A percentile compares a stretch with the other conserved stretches of the same genome.
Evolutionary conservation across 108 stramenopile species (phyloP).

Genomic region (Cyclotella kingstonii): DNA sequence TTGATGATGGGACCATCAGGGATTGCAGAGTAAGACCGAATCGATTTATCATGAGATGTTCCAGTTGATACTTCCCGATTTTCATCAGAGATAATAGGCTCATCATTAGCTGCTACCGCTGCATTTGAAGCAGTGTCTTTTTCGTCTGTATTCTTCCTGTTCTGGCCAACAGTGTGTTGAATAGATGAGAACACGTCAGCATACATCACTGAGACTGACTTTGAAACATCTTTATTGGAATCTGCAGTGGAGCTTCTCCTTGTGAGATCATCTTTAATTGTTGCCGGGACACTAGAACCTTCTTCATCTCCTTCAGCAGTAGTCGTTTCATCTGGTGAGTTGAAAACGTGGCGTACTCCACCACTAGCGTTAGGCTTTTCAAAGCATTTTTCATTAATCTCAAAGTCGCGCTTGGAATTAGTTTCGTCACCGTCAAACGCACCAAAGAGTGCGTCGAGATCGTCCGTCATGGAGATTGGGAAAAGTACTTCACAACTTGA

Average conservation of each 20-base stretch:
- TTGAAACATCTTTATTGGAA: conserved; percentile 4
- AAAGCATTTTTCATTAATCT: conserved; percentile 20
- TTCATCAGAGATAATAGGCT: conserved; percentile 25
- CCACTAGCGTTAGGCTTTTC: too few species aligned
- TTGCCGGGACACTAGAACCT: not conserved
- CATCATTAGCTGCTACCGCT: too few species aligned
- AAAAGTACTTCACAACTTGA: too few species aligned
- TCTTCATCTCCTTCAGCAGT: not conserved
- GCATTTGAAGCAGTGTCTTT: conserved; percentile 6
- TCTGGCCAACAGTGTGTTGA: conserved; percentile 18
- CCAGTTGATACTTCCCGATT: conserved; percentile 72
- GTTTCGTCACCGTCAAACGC: conserved; percentile 73
- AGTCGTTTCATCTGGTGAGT: too few species aligned
- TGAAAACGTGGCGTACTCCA: too few species aligned
- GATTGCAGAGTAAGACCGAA: conserved; percentile 75
- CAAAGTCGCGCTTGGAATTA: not conserved
- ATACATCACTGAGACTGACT: conserved; percentile 42
- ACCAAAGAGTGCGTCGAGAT: conserved; percentile 81
- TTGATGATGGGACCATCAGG: conserved; percentile 59
- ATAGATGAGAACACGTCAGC: conserved; percentile 40
- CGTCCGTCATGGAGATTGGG: conserved; percentile 65
- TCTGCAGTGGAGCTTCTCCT: not conserved
- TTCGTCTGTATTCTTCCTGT: conserved; percentile 7
- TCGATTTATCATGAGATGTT: conserved; percentile 85
- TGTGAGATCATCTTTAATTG: conserved; percentile 1